A percentile compares a stretch with the other conserved stretches of the same genome.
These are phyloP conservation scores for Hibiscus mutabilis DNA, from an alignment of 345 rosid genomes.

Conservation along the genomic window DNA sequence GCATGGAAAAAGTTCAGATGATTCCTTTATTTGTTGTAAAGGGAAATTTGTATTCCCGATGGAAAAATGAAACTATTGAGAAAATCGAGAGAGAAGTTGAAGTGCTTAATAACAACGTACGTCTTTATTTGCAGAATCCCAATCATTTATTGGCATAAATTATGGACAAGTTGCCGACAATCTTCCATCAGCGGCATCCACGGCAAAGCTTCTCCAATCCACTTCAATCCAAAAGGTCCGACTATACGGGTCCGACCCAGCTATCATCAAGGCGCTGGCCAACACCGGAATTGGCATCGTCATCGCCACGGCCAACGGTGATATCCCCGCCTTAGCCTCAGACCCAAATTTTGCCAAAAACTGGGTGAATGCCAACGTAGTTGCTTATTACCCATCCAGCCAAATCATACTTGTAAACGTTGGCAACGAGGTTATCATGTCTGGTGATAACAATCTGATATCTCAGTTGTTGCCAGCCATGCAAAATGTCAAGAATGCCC, in stretches of 20 bases:
- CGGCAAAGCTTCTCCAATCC: constrained; percentile 73
- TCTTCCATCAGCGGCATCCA: constrained; percentile 62
- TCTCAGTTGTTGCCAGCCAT: constrained; percentile 72
- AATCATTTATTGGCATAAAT: constrained; percentile 80
- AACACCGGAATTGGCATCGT: constrained; percentile 74
- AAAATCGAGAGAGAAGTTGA: background rate
- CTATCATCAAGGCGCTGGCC: constrained; percentile 59
- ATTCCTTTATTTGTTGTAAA: background rate
- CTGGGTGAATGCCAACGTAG: constrained; percentile 64
- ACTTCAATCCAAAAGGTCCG: constrained; percentile 69
- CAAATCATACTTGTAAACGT: constrained; percentile 66
- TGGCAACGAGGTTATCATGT: constrained; percentile 65
- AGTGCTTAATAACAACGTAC: background rate
- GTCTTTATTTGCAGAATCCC: constrained; percentile 36
- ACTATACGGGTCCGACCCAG: constrained; percentile 70
- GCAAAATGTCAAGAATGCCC: constrained; percentile 69
- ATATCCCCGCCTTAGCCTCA: constrained; percentile 65
- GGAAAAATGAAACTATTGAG: background rate
- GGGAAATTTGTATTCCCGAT: background rate
- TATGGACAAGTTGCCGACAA: constrained; percentile 80
- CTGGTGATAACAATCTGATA: constrained; percentile 41
- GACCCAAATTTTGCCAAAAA: constrained; percentile 54
- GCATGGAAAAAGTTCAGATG: background rate
- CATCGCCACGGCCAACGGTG: constrained; percentile 59
- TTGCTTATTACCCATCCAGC: constrained; percentile 73